phyloP scores from a whole-genome alignment of 768 basidiomycete species.

The Tricholoma saponaceum region DNA sequence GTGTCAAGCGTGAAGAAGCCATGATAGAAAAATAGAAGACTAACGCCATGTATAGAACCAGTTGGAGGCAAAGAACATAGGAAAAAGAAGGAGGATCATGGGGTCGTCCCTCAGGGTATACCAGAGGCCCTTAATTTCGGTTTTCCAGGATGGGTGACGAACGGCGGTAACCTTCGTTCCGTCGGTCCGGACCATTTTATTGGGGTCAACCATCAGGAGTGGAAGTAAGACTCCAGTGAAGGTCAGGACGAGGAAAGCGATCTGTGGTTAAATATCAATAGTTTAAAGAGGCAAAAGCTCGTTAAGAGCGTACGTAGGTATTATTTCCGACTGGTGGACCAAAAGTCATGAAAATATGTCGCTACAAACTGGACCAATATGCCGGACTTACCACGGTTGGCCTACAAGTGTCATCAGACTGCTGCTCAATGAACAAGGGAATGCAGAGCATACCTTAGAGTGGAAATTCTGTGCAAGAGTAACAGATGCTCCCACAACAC shows the following conservation, averaged over 20 bases:
- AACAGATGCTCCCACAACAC: slow-evolving; percentile 74
- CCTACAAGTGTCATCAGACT: slow-evolving; percentile 26
- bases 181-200: slow-evolving; percentile 69
- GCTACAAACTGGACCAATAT: not conserved
- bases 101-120: slow-evolving; percentile 68
- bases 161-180: slow-evolving; percentile 61
- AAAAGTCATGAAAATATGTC: not conserved
- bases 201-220: slow-evolving; percentile 65
- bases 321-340: slow-evolving; percentile 52
- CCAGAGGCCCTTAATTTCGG: slow-evolving; percentile 68
- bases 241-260: slow-evolving; percentile 71
- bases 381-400: slow-evolving; percentile 34
- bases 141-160: slow-evolving; percentile 74
- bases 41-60: slow-evolving; percentile 83
- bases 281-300: not conserved
- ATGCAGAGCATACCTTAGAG: slow-evolving; percentile 43
- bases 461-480: slow-evolving; percentile 69
- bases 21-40: slow-evolving; percentile 17
- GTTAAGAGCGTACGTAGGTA: slow-evolving; percentile 62
- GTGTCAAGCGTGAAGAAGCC: not conserved
- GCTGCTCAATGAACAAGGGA: slow-evolving; percentile 1
- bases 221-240: slow-evolving; percentile 65
- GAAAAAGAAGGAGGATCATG: slow-evolving; percentile 54
- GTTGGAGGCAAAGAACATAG: too few species aligned
- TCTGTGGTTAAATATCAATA: slow-evolving; percentile 34